Percentiles rank a stretch among this genome's conserved stretches.
These are phyloP conservation scores for Cryptosporidium andersoni DNA, from an alignment of 169 alveolate species.

Conservation along the genomic window DNA sequence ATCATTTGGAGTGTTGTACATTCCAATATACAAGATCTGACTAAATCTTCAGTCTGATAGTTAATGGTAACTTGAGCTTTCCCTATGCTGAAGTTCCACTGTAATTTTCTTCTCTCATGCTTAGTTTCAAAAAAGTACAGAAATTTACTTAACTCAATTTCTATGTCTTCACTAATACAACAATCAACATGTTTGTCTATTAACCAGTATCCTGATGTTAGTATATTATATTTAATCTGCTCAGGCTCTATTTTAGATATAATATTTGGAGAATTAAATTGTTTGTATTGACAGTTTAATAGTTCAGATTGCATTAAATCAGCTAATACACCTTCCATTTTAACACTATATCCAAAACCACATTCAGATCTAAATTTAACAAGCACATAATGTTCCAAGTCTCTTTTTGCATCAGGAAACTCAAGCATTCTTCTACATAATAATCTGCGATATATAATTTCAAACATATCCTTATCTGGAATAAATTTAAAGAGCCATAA, in stretches of 20 bases:
- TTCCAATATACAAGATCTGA: constrained; percentile 7
- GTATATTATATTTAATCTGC: constrained; percentile 8
- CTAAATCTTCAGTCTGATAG: not conserved
- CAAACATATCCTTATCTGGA: constrained; percentile 41
- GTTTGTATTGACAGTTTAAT: constrained; percentile 13
- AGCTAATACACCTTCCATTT: constrained; percentile 47
- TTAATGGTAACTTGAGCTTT: constrained; percentile 9
- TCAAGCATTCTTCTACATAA: constrained; percentile 42
- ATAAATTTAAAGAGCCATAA: constrained; percentile 40
- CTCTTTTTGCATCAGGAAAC: constrained; percentile 11
- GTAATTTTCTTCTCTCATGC: constrained; percentile 58
- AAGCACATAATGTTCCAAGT: constrained; percentile 19
- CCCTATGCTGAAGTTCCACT: constrained; percentile 58
- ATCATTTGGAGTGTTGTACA: constrained; percentile 64
- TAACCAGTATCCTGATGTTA: constrained; percentile 52
- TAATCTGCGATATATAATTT: constrained; percentile 20
- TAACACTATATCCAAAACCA: constrained; percentile 56
- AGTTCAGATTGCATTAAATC: constrained; percentile 58
- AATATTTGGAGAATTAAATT: not conserved
- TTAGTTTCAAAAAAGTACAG: constrained; percentile 21
- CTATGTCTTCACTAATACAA: not conserved
- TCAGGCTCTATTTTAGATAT: not conserved
- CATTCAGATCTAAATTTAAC: constrained; percentile 47
- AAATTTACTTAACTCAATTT: constrained; percentile 7
- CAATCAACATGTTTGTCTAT: constrained; percentile 9